These are phyloP conservation scores for Mycena filopes DNA, from an alignment of 768 basidiomycete species.

Conservation along the genomic window DNA sequence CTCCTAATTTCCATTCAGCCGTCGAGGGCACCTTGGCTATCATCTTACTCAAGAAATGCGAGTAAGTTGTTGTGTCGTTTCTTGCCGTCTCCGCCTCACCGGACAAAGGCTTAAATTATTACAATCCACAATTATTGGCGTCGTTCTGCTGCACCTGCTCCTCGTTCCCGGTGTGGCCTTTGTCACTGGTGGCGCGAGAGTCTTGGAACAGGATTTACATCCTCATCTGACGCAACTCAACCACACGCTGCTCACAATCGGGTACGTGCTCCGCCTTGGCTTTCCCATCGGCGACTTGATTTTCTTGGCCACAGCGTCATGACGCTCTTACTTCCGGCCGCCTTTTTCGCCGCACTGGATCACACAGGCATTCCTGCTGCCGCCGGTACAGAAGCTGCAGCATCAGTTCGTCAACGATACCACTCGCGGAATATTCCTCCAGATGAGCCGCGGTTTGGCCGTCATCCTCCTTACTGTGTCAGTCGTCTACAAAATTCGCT, in stretches of 20 bases:
- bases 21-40: constrained; percentile 81
- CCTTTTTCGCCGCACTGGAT: constrained; percentile 72
- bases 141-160: constrained; percentile 78
- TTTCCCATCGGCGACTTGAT: not conserved
- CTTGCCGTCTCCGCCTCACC: too few relatives aligned
- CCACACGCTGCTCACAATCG: constrained; percentile 74
- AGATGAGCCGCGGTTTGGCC: constrained; percentile 74
- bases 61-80: constrained; percentile 55
- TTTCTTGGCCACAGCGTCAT: constrained; percentile 57
- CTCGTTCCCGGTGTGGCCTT: constrained; percentile 78
- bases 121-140: constrained; percentile 78
- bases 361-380: constrained; percentile 39
- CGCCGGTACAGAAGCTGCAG: constrained; percentile 32
- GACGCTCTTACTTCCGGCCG: constrained; percentile 70
- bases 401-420: constrained; percentile 52
- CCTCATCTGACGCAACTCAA: constrained; percentile 75
- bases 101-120: constrained; percentile 70
- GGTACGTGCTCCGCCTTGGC: constrained; percentile 48
- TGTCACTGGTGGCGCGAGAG: constrained; percentile 74
- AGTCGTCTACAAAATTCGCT: constrained; percentile 34
- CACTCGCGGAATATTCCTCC: constrained; percentile 59
- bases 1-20: constrained; percentile 48
- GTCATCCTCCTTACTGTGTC: constrained; percentile 71
- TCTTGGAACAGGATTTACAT: constrained; percentile 75
- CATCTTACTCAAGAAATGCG: constrained; percentile 74